A percentile compares a stretch with the other conserved stretches of the same genome.
Conservation (phyloP, 805 yeast genomes). For the Candida cerambycidarum region DNA sequence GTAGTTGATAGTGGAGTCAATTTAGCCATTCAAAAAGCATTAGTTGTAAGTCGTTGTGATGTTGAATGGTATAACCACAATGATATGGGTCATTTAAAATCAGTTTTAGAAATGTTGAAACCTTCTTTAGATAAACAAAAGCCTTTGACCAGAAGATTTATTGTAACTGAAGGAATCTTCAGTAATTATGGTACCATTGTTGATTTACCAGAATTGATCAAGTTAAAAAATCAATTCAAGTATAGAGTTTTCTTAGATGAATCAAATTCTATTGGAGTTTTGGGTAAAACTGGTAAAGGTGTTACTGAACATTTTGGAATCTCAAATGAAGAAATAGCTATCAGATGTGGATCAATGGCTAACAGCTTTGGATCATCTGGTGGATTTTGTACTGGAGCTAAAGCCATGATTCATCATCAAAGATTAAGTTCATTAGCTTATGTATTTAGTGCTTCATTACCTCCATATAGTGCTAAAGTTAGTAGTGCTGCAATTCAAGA, state of each 20-base stretch:
- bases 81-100: constrained; percentile 79
- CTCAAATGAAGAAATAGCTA: constrained; percentile 71
- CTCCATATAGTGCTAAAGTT: constrained; percentile 81
- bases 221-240: constrained; percentile 77
- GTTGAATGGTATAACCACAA: constrained; percentile 85
- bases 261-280: constrained; percentile 77
- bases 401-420: constrained; percentile 86
- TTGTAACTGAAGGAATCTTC: constrained; percentile 88
- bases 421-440: constrained; percentile 86
- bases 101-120: constrained; percentile 58
- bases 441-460: constrained; percentile 91
- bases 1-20: constrained; percentile 81
- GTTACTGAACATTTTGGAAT: constrained; percentile 70
- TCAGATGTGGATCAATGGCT: constrained; percentile 86
- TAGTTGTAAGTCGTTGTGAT: constrained; percentile 81
- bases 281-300: constrained; percentile 87
- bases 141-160: constrained; percentile 85
- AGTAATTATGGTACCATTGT: constrained; percentile 80
- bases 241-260: constrained; percentile 88
- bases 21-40: constrained; percentile 82
- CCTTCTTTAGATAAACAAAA: constrained; percentile 61
- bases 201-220: constrained; percentile 64
- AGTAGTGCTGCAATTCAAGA: constrained; percentile 50
- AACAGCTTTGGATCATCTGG: constrained; percentile 82
- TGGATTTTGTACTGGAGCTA: constrained; percentile 88